Conservation (phyloP, 495 filamentous ascomycete species). For the Pyrenopolyporus hunteri region DNA sequence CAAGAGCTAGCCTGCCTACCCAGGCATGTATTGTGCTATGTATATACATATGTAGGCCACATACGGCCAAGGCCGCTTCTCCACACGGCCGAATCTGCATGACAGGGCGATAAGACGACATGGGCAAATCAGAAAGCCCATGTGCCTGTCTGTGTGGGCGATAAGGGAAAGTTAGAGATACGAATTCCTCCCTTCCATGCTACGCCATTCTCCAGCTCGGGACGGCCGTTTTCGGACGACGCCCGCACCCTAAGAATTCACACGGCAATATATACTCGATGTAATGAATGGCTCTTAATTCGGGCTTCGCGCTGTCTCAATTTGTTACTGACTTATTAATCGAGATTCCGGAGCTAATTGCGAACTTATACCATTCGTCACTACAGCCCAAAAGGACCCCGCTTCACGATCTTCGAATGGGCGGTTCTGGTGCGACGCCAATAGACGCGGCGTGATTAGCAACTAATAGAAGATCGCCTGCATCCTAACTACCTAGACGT, state of each 20-base stretch:
- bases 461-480: neutral
- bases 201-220: slow-evolving; percentile 8
- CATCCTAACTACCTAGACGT: neutral
- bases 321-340: neutral
- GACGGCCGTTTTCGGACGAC: slow-evolving; percentile 17
- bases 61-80: slow-evolving; percentile 13
- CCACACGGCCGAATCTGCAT: slow-evolving; percentile 24
- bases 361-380: neutral
- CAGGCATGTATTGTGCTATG: neutral
- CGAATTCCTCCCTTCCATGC: neutral
- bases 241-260: too few species aligned
- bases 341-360: neutral
- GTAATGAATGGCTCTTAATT: too few species aligned
- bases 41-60: neutral
- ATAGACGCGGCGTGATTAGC: neutral
- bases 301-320: too few species aligned
- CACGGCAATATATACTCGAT: too few species aligned
- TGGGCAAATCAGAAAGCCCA: slow-evolving; percentile 36
- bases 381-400: neutral
- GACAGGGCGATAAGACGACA: slow-evolving; percentile 29
- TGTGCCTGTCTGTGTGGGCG: slow-evolving; percentile 32
- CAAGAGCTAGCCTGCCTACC: too few species aligned
- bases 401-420: neutral
- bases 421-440: neutral
- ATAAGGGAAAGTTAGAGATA: slow-evolving; percentile 4